Evolutionary conservation across 345 rosid species (phyloP).

Genomic region (Garcia nutans): DNA sequence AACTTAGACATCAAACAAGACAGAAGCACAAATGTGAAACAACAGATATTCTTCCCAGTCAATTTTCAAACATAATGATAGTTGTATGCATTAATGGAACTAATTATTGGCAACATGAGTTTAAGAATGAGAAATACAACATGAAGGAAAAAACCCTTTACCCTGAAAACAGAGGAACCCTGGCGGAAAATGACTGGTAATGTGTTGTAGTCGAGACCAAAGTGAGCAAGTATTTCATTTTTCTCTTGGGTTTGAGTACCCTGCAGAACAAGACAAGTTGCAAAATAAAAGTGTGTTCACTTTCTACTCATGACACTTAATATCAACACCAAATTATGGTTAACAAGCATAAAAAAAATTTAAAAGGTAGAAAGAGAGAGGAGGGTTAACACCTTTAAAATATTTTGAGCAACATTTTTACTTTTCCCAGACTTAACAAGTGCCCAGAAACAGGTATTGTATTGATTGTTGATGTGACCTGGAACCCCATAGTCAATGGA

Average conservation of each 20-base stretch:
- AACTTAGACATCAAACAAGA: not conserved
- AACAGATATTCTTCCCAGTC: not conserved
- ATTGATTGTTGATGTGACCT: slow-evolving; percentile 97
- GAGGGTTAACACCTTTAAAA: slow-evolving; percentile 53
- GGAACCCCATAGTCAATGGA: slow-evolving; percentile 19
- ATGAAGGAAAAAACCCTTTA: slow-evolving; percentile 28
- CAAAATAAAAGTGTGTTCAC: not conserved
- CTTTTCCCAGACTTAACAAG: slow-evolving; percentile 82
- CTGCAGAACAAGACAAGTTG: slow-evolving; percentile 33
- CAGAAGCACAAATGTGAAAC: not conserved
- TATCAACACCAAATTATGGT: not conserved
- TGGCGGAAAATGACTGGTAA: slow-evolving; percentile 63
- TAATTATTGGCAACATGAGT: not conserved
- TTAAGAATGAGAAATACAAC: not conserved
- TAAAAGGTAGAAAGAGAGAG: not conserved
- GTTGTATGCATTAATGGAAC: not conserved
- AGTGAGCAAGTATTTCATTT: slow-evolving; percentile 62
- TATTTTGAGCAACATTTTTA: slow-evolving; percentile 69
- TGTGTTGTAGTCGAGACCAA: slow-evolving; percentile 61
- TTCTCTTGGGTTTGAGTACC: slow-evolving; percentile 84
- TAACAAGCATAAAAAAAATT: not conserved
- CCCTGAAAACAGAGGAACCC: slow-evolving; percentile 67
- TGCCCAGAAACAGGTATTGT: slow-evolving; percentile 94
- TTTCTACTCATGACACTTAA: not conserved
- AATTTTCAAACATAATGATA: not conserved